Base-by-base conservation (phyloP, 2,329 filamentous ascomycete genomes). In the Aureobasidium melanogenum region DNA sequence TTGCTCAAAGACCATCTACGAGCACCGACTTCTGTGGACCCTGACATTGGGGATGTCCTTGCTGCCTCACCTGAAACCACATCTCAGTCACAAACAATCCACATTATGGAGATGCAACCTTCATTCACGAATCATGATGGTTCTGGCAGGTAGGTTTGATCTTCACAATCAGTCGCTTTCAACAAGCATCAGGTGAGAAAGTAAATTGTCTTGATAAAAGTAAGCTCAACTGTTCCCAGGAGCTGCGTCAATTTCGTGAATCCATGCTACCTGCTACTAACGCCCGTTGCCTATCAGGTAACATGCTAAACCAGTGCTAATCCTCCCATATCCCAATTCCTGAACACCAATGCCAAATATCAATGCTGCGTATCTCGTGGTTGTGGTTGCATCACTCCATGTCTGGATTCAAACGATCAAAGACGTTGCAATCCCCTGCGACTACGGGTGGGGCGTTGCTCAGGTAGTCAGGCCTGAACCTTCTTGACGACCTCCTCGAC, bases 401-500 rank as follows among this genome's bases (percentile, higher is more conserved):
- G 26, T 19, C 24, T 22, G 7, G 39, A 12, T 24, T 5, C 15
- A 5, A 30, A 19, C 17, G 14, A 30, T 48, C 44, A 59, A 22
- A 59, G 56, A 22, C 56, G 56, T 15, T 59, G 41, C 8, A 59
- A 36, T 12, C 56, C 44, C n/a, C 26, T 59, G 14, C 30, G 19
- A 22, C 10, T 39, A 22, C 44, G 43, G 26, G 34, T 14, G 24
- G 44, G 19, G 10, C 34, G 32, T 17, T 41, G 32, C 26, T 50
- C 15, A 28, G 54, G 22, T 59, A 59, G 56, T 59, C 56, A 59
- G 24, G 43, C 67, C 71, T 97, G 91, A 32, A 97, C 92, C 73
- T 87, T 89, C 77, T 88, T 83, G 62, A 97, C 91, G 62, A 93
- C 80, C 69, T 88, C 80, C 50, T 91, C 82, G 36, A 97, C 83